Evolutionary conservation across 2,329 filamentous ascomycete species (phyloP), one percentile per base, ranked within the genome.

Genomic region (Didymella segeticola): DNA sequence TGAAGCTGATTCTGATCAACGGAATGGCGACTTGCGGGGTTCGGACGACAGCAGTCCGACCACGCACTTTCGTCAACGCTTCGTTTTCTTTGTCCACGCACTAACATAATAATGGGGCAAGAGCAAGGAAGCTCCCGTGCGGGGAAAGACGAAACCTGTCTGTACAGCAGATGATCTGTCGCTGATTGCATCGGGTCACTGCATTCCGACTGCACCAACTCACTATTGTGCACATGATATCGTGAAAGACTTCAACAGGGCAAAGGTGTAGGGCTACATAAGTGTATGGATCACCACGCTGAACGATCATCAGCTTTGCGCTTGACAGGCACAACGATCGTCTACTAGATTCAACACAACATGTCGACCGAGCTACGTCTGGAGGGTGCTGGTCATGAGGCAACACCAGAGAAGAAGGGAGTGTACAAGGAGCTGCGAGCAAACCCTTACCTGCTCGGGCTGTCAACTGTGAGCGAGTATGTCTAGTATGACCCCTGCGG

Each of bases 21-120:
- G 34, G n/a, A 25, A 29, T 4, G 29, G 36, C 15, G 37, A 48
- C 14, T 45, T 49, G 53, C 58, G 56, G 51, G 56, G 48, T 60
- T 60, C 64, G 64, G 64, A 37, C 51, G 49, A 60, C 58, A 59
- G 60, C 47, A 47, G 51, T 62, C 62, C 64, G 62, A 48, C 43
- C 47, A 47, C 33, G 31, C 27, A 19, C n/a, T 33, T 33, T 37
- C 27, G 38, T 56, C 26, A 22, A 43, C 14, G 47, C 14, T 38
- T 31, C 43, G 39, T 52, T 38, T 56, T 52, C 43, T 56, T 51
- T 52, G 42, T 26, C 53, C 50, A 46, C 34, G 22, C 29, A 30
- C 39, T 45, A 53, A 52, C 53, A 50, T 25, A 56, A 37, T 12
- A 31, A 27, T 43, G 25, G 48, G 51, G 38, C 11, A 34, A 38